A percentile compares a stretch with the other conserved stretches of the same genome.
phyloP scores from a whole-genome alignment of 148 eudicot species.

The Chenopodium quinoa region DNA sequence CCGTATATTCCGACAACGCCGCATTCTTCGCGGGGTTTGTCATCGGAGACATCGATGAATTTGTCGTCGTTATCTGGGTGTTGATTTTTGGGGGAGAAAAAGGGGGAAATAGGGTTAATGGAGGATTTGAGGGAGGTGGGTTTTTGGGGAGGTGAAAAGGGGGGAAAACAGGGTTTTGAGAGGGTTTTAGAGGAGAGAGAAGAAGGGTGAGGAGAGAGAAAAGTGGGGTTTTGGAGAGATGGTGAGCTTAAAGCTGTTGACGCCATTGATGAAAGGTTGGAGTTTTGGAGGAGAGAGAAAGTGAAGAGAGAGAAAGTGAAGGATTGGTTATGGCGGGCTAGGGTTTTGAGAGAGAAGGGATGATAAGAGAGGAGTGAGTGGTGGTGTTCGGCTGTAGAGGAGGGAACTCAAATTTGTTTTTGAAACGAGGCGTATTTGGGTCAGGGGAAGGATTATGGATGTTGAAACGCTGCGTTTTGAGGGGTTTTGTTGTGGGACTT shows the following conservation, averaged over 20 bases:
- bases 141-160: neutral
- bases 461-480: neutral
- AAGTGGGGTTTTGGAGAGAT: neutral
- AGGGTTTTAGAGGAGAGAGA: constrained; percentile 1
- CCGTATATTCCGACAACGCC: constrained; percentile 39
- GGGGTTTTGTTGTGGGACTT: neutral
- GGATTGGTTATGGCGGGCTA: neutral
- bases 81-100: neutral
- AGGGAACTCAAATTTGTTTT: neutral
- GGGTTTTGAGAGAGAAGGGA: neutral
- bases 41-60: neutral
- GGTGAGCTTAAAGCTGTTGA: constrained; percentile 8
- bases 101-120: constrained; percentile 3
- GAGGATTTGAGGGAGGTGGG: constrained; percentile 14
- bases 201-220: neutral
- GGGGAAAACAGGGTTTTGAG: neutral
- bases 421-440: neutral
- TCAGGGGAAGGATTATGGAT: neutral
- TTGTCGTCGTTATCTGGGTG: neutral
- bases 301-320: neutral
- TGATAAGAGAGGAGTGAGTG: constrained; percentile 12
- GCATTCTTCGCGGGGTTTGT: constrained; percentile 38
- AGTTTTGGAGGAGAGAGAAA: neutral
- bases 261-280: constrained; percentile 12
- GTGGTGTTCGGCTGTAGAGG: neutral